Conservation (phyloP, 192 early-diverging fungal species). For the Funneliformis mosseae region DNA sequence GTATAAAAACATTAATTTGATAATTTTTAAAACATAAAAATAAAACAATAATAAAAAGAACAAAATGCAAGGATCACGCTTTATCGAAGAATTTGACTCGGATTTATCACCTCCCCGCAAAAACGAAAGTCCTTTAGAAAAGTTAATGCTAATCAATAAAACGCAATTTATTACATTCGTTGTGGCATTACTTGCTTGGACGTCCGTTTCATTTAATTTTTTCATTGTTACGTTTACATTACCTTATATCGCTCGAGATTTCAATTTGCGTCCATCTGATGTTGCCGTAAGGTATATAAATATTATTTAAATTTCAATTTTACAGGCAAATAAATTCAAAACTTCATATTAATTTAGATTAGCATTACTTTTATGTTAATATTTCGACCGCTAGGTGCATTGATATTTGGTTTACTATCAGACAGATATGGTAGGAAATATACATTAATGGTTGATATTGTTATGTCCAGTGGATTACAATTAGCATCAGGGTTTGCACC, state of each 20-base stretch:
- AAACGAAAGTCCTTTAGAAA: not conserved
- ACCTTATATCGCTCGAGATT: not conserved
- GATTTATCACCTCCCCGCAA: not conserved
- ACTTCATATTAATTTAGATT: not conserved
- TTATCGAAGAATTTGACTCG: not conserved
- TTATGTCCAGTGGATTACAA: conserved; percentile 63
- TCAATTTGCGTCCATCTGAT: not conserved
- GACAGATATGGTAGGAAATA: conserved; percentile 69
- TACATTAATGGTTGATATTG: conserved; percentile 68
- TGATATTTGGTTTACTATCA: conserved; percentile 69
- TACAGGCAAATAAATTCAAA: not conserved
- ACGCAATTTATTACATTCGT: not conserved
- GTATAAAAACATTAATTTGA: no score
- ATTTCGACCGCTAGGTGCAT: conserved; percentile 71
- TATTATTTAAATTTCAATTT: not conserved
- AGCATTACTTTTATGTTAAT: conserved; percentile 72
- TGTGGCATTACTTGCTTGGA: not conserved
- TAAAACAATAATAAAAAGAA: no score
- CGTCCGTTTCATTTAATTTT: not conserved
- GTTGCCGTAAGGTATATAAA: not conserved
- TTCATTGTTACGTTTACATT: not conserved
- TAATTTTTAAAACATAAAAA: no score
- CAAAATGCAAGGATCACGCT: not conserved
- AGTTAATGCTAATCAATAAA: not conserved
- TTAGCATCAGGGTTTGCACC: conserved; percentile 66